Base-by-base conservation (phyloP, 2,329 filamentous ascomycete genomes). In the Xylariaceae sp. region DNA sequence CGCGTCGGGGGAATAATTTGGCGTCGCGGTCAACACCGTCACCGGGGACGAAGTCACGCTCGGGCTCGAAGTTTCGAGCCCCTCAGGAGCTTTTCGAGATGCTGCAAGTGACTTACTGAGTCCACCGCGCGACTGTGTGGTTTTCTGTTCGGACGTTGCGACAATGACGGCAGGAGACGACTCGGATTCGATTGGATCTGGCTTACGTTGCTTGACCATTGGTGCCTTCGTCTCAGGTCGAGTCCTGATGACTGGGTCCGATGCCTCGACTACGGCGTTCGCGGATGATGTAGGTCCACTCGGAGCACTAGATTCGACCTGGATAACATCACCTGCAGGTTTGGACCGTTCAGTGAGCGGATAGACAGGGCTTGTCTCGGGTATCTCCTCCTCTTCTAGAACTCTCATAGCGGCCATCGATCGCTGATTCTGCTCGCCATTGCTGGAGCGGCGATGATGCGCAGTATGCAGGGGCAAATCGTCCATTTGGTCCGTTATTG, bases 281-380 rank as follows among this genome's bases (percentile, higher is more conserved):
- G 52, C 52, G 15, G 67, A 64, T 53, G 65, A 53, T 9, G 51
- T 53, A 7, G 69, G 66, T 13, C 61, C 63, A 42, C 65, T 67
- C 9, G 63, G 55, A 8, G 57, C 61, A 51, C 62, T 68, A 17
- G 67, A 67, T n/a, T 54, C 55, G 47, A 65, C 56, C 15, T 57
- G 60, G 58, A 66, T 58, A 47, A 67, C 61, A 51, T 68, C 65
- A 44, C 62, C 55, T 23, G 64, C 52, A 30, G 63, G 59, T 53
- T 60, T 70, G 13, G 68, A 67, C 37, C 56, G 65, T 37, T 66
- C 64, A 47, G 59, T 45, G 11, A 59, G 62, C 51, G 66, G 68
- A 51, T 62, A 57, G n/a, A 64, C 60, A 57, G 71, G 69, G 48
- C 70, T 72, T 4, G 71, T 73, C 53, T 72, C 71, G 7, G 70